Base-by-base conservation (phyloP, 2,329 filamentous ascomycete genomes). In the Aureobasidium sp. region DNA sequence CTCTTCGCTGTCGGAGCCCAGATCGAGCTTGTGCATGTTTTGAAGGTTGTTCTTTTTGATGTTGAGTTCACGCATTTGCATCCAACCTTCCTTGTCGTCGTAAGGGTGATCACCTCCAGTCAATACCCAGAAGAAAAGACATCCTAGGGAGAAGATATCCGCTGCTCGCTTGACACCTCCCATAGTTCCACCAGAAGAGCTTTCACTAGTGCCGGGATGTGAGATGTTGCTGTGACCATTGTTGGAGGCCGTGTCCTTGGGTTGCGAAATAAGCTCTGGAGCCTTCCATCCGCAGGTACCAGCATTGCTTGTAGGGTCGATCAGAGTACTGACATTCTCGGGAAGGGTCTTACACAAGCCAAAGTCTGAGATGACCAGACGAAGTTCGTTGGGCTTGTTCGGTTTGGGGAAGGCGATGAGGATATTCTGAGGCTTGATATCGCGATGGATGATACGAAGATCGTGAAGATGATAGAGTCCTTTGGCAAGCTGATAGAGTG, bases 101-200 rank as follows among this genome's bases (percentile, higher is more conserved):
- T 95, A 99, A 0, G 94, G 94, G 73, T 99, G 94, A 1, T 83
- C 85, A 16, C 94, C 94, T 65, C 91, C 89, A 1, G 93, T 97
- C 63, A 99, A 81, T n/a, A 97, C 92, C 73, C 97, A 99, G 77
- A 92, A 97, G 79, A 97, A 99, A n/a, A 99, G 91, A 59, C 96
- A 88, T 1, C 94, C 94, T 39, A 99, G 83, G 0, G 92, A 96
- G 77, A 99, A 99, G 30, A 99, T 96, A 71, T 99, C 94, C 64
- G 97, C 97, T 9, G 94, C 90, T 49, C 94, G 88, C 49, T 96
- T 99, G 7, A 95, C 93, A 57, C 94, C 89, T 15, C 41, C 39
- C 67, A 73, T 69, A 30, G 84, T 78, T 44, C 78, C 79, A 5
- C 61, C 63, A n/a, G 64, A 66, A 34, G 68, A 81, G 65, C 84